Base-by-base conservation (phyloP, 2,329 filamentous ascomycete genomes). In the Botrytis paeoniae region DNA sequence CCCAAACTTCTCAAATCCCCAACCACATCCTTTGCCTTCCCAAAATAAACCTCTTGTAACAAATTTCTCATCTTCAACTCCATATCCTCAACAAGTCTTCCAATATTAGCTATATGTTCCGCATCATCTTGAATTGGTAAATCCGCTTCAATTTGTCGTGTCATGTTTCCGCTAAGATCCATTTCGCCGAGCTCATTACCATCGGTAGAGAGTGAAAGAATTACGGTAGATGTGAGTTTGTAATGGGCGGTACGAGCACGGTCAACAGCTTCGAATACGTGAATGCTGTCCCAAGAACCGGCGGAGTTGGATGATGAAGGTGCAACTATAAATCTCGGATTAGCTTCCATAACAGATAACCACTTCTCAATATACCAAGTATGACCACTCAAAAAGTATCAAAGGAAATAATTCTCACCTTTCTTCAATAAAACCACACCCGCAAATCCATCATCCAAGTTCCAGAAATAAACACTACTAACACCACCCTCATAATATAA, bases 1-100 rank as follows among this genome's bases (percentile, higher is more conserved):
- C 90, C 90, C 76, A 97, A 88, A 83, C 95, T 98, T 82, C 96
- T 89, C 83, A 99, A 84, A 82, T 99, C 95, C 72, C 95, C 96
- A 5, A 99, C 95, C 4, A 99, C 94, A 83, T 99, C 96, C 88
- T 97, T 98, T 72, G 96, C 95, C 87, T 99, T 99, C 81, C 96
- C 96, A 84, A 99, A 99, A 85, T 99, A 99, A 68, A 99, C 96
- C 84, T 99, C 96, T 86, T 99, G 95, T 82, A 99, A 85, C 83
- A 98, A 83, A 83, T 99, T 99, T 77, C 96, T 90, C 96, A 99
- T 98, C 88, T 98, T 97, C 82, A 98, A 89, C 85, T 99, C 96
- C 96, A 99, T 98, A 83, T 99, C 96, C 86, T 99, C 96, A 70
- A 99, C 95, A 81, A 99, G 87, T 76, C 91, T 88, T 73, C 96